Base-by-base conservation (phyloP, 2,329 filamentous ascomycete genomes). In the Metarhizium humberi region DNA sequence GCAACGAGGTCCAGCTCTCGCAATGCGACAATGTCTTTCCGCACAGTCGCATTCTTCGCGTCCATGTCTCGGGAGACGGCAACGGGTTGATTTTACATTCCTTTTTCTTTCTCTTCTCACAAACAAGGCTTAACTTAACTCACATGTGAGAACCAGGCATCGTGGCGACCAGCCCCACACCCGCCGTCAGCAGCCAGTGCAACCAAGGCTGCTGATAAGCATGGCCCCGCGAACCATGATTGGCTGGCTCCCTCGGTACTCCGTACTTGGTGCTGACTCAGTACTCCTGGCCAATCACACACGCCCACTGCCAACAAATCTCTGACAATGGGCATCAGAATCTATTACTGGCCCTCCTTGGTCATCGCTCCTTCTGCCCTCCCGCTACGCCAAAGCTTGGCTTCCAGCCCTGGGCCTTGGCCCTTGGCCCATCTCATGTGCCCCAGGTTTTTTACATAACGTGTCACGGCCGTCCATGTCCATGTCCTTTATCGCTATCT, bases 271-370 rank as follows among this genome's bases (percentile, higher is more conserved):
- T 30, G 30, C 52, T 47, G 36, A 40, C 36, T 36, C 50, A 51
- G 32, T 18, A 1, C 2, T 1, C 45, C 29, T n/a, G 20, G 14
- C 54, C 50, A 52, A 52, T 52, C 53, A 48, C 34, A 7, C 5
- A 14, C 32, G 46, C 49, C 46, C 25, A 25, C 25, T 25, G 25
- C 25, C 25, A 25, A 25, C 25, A 25, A 25, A 25, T 25, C 25
- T 25, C 25, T 56, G 54, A 56, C 54, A 50, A 47, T 38, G 25
- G 46, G 42, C 54, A 38, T 53, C 29, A 18, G 46, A 56, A 56
- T 56, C 55, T 45, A 53, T 53, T 52, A 56, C 50, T 56, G 46
- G 51, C 54, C 54, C 46, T 36, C 45, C 46, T 47, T 52, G 45
- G 50, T 55, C 45, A 56, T 56, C 16, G n/a, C 36, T 47, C 43